phyloP scores from a whole-genome alignment of 768 basidiomycete species.

The Crassisporium funariophilum region DNA sequence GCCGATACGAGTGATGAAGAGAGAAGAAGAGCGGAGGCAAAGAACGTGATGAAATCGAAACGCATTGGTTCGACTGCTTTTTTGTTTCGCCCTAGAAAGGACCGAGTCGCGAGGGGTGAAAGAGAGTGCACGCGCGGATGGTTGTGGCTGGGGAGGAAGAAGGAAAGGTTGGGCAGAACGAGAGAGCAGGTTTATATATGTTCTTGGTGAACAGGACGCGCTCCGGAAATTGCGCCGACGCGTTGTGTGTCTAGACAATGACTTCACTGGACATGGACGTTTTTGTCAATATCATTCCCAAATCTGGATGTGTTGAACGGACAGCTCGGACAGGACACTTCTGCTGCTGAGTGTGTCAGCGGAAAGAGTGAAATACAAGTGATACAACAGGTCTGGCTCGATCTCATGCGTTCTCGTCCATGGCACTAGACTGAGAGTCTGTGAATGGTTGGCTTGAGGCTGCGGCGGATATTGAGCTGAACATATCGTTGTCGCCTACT shows the following conservation, averaged over 20 bases:
- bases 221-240: too few species aligned
- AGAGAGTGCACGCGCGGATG: background rate
- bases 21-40: slow-evolving; percentile 22
- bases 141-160: slow-evolving; percentile 10
- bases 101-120: slow-evolving; percentile 1
- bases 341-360: too few species aligned
- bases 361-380: too few species aligned
- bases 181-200: slow-evolving; percentile 13
- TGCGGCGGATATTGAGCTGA: slow-evolving; percentile 7
- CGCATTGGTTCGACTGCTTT: too few species aligned
- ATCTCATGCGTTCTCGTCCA: background rate
- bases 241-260: background rate
- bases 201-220: background rate
- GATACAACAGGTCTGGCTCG: too few species aligned
- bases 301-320: too few species aligned
- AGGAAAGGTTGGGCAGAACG: slow-evolving; percentile 11
- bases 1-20: slow-evolving; percentile 13
- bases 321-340: too few species aligned
- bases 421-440: too few species aligned
- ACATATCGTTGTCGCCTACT: slow-evolving; percentile 9
- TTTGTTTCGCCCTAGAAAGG: slow-evolving; percentile 9
- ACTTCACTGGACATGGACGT: slow-evolving; percentile 2
- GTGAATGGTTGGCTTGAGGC: slow-evolving; percentile 1
- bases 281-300: background rate
- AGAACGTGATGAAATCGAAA: slow-evolving; percentile 28